Percentiles rank a stretch among this genome's conserved stretches.
Evolutionary conservation across 371 early-diverging fungal species (phyloP).

Genomic region (Mucor irregularis): DNA sequence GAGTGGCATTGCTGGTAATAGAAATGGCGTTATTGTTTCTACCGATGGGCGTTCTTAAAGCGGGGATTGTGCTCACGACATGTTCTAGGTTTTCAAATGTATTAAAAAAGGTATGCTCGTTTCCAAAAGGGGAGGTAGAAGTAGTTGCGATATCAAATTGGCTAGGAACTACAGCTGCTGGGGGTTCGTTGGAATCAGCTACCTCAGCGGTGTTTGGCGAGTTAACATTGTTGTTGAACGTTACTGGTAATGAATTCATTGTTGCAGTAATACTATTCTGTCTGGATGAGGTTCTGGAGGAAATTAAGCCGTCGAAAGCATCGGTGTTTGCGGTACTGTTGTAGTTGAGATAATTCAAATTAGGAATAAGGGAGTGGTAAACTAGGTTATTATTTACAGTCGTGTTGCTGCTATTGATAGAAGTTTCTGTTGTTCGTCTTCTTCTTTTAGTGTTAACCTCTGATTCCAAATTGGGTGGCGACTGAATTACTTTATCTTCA

Average conservation of each 20-base stretch:
- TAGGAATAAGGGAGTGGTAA: too few species aligned
- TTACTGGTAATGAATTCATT: neutral
- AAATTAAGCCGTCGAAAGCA: neutral
- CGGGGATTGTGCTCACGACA: conserved; percentile 12
- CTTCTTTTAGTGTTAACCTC: too few species aligned
- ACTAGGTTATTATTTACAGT: too few species aligned
- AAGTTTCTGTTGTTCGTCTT: too few species aligned
- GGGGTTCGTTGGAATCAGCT: too few species aligned
- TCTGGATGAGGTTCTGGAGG: conserved; percentile 1
- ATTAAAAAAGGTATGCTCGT: conserved; percentile 7
- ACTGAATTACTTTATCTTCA: too few species aligned
- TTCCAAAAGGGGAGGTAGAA: conserved; percentile 8
- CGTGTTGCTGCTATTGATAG: neutral
- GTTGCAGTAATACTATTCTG: conserved; percentile 4
- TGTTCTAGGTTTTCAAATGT: conserved; percentile 4
- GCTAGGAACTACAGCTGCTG: neutral
- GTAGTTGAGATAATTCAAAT: neutral
- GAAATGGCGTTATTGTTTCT: neutral
- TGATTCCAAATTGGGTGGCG: too few species aligned
- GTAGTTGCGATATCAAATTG: conserved; percentile 4
- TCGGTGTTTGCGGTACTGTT: neutral
- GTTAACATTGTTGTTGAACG: too few species aligned
- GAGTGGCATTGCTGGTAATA: neutral
- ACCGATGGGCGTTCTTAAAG: conserved; percentile 11
- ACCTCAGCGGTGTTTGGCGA: too few species aligned